Evolutionary conservation across 2,329 filamentous ascomycete genomes (phyloP), one percentile per base, ranked within the genome.

Genomic region (Colletotrichum sp.): DNA sequence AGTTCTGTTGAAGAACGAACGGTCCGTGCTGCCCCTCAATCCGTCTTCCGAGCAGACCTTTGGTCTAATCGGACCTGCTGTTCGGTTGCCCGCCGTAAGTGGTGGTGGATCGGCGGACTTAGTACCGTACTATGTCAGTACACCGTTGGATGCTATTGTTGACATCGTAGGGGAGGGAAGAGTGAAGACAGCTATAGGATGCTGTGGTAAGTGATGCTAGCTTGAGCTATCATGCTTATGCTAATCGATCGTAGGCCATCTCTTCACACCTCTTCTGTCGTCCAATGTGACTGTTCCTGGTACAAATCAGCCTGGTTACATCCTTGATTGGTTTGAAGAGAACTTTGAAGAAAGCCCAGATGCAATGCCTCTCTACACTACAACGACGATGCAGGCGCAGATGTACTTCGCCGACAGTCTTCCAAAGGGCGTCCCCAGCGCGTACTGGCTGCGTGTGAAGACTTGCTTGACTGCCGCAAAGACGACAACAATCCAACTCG

Each of bases 1-100:
- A n/a, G 92, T 94, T 2, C 86, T 94, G 16, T 84, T 94, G 60
- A 93, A 94, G 84, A 94, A 94, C 77, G 88, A 92, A 26, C 86
- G 86, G 7, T 84, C 85, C 13, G 82, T 91, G 3, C 85, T 95
- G 0, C 93, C 93, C 0, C 81, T 91, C 66, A 83, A 85, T 30
- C 8, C 55, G 16, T 22, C n/a, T 12, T 39, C 18, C 10, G 24
- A 63, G 22, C 28, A 57, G 15, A 68, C 22, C 8, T 34, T 36
- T 13, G 65, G 65, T 15, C 65, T 91, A 13, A 90, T 91, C 71
- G 90, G 89, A 5, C 89, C 89, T n/a, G 90, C 91, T 71, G 84
- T 89, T 18, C 89, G 87, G 64, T 81, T 79, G 12, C 69, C 81
- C 4, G 78, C 79, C 6, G 79, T 80, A 7, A 81, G 79, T 44